Evolutionary conservation across 805 yeast species (phyloP), one percentile per base, ranked within the genome.

Genomic region (Wickerhamomyces sydowiorum): DNA sequence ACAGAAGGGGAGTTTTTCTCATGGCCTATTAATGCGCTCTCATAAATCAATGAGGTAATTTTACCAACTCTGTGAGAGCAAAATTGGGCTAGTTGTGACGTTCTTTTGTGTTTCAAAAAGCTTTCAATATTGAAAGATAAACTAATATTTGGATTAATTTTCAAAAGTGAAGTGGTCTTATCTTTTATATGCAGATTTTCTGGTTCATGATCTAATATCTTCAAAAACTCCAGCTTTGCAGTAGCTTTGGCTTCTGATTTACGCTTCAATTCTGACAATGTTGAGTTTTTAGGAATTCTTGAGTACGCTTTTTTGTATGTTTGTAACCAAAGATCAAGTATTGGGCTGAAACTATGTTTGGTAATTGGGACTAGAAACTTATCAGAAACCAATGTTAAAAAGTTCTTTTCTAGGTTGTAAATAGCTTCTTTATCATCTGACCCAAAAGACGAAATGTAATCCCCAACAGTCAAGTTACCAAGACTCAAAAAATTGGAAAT

Each of bases 61-160:
- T 71, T 62, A 3, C 98, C 98, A 25, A 89, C 62, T 41, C 87
- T 72, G 36, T 83, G 81, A 24, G 72, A 68, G 13, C 82, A 84
- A 38, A 84, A 70, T 27, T 76, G 75, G 1, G 69, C 76, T 14
- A 93, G 68, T 50, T 84, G 84, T 36, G 66, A 60, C 10, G 84
- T 72, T 49, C 97, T 73, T 53, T 81, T 70, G 27, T 74, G 64
- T 54, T 87, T 82, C 39, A 85, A 70, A 51, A 75, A 89, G 50
- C 93, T 69, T 25, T 76, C 73, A 39, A 85, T 67, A 53, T 80
- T 82, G 54, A 88, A 68, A 0, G 81, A 68, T 21, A 88, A 59
- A 2, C 81, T 73, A 4, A 81, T 48, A 20, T 65, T 52, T 2
- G 75, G 70, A 29, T 73, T 72, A 17, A 85, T 69, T 37, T 68